Base-by-base conservation (phyloP, 2,329 filamentous ascomycete species). In the Sporothrix variecibatus region DNA sequence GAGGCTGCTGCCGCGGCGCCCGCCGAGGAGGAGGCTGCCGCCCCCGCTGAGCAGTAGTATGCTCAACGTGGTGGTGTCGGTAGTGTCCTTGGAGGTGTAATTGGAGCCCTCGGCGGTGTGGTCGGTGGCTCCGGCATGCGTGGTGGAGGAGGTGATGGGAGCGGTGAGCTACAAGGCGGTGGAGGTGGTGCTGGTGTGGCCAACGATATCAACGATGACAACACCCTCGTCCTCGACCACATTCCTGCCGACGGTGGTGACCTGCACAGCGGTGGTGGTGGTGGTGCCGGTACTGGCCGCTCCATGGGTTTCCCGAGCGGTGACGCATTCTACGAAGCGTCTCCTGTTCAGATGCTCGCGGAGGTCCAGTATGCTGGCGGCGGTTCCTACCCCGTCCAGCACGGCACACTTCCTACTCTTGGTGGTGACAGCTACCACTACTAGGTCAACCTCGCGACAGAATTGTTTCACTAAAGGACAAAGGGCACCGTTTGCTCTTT, bases 21-120 rank as follows among this genome's bases (percentile, higher is more conserved):
- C 78, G 87, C 83, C 75, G 86, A 88, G 81, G 89, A 89, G 82
- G 85, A 89, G 84, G 87, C 87, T 80, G 85, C 87, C 80, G 85
- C 82, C 75, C 80, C 84, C 76, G 83, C 79, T 65, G 85, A 86
- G 83, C 82, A 83, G 82, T 86, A 86, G 80, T 81, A 79, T 75
- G 79, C 75, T 77, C 71, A 75, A 58, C 75, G 69, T 11, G 38
- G 40, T 20, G 38, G 28, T 46, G 15, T 20, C 43, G 12, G 12
- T 17, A 53, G 64, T 15, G 40, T 23, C 8, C 9, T 51, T 12
- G 62, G 38, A 8, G 62, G 62, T 17, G 38, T 46, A 1, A 23
- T 49, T 15, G 43, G 43, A 49, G 43, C 43, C 15, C 15, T 49
- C 15, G 43, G 43, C 43, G 43, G 43, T 49, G 43, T 20, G 43